Evolutionary conservation across 257 asterid species (phyloP).

Genomic region (Nicotiana undulata): DNA sequence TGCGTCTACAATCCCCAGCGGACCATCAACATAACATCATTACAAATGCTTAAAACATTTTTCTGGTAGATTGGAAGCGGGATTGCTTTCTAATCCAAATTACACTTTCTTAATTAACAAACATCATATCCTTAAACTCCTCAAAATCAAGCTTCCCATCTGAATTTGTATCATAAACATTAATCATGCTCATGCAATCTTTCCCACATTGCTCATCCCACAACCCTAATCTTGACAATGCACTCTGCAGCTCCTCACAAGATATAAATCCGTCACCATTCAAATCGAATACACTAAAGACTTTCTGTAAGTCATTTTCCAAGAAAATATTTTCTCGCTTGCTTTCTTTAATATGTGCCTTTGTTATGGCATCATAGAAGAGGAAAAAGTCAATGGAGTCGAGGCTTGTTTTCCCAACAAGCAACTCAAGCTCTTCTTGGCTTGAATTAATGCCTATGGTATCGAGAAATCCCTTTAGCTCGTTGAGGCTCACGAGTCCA

Average conservation of each 20-base stretch:
- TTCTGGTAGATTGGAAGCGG: neutral
- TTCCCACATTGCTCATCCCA: conserved; percentile 19
- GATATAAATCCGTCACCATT: conserved; percentile 33
- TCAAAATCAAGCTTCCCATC: conserved; percentile 63
- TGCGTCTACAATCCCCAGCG: neutral
- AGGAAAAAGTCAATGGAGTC: conserved; percentile 26
- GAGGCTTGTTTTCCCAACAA: conserved; percentile 17
- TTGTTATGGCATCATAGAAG: conserved; percentile 18
- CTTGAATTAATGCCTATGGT: conserved; percentile 16
- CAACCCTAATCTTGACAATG: conserved; percentile 24
- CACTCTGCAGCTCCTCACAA: conserved; percentile 21
- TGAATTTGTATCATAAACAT: conserved; percentile 33
- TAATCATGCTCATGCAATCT: conserved; percentile 41
- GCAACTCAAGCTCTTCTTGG: conserved; percentile 19
- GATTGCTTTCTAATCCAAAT: neutral
- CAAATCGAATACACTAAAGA: conserved; percentile 22
- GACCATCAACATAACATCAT: neutral
- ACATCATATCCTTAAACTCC: conserved; percentile 62
- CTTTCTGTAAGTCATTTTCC: conserved; percentile 13
- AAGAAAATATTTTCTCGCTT: neutral
- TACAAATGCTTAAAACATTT: neutral
- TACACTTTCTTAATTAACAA: neutral
- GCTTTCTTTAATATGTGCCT: neutral
- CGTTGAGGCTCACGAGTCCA: conserved; percentile 26
- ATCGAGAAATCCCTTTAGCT: conserved; percentile 20